phyloP scores from a whole-genome alignment of 2,329 filamentous ascomycete genomes.

The Ceratocystis variospora region DNA sequence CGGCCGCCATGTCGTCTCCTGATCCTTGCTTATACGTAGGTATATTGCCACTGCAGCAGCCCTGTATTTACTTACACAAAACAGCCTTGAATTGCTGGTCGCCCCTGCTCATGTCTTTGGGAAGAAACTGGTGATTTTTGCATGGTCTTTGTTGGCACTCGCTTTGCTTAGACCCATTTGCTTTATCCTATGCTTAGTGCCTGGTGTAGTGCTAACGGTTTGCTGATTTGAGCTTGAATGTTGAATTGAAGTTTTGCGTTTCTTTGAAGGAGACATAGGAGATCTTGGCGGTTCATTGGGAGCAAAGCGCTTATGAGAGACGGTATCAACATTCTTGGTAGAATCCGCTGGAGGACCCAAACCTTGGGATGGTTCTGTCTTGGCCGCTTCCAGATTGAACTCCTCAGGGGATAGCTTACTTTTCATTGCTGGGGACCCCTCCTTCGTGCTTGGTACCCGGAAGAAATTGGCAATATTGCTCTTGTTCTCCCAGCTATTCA shows the following conservation, averaged over 20 bases:
- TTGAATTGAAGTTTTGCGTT: neutral
- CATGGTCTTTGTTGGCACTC: neutral
- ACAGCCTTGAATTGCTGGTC: neutral
- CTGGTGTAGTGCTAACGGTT: neutral
- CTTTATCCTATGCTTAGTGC: neutral
- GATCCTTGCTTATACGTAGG: neutral
- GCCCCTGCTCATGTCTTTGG: neutral
- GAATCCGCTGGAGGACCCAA: neutral
- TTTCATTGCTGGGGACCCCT: neutral
- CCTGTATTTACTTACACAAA: neutral
- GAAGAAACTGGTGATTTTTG: constrained; percentile 17
- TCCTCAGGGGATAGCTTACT: neutral
- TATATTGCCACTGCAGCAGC: neutral
- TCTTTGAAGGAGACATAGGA: neutral
- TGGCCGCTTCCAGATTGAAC: constrained; percentile 20
- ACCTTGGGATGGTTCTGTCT: constrained; percentile 2
- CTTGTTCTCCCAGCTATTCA: constrained; percentile 79
- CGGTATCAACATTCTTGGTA: neutral
- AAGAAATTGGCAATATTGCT: constrained; percentile 93
- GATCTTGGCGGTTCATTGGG: neutral
- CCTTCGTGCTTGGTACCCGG: constrained; percentile 37
- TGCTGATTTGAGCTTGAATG: neutral
- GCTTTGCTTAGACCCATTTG: neutral
- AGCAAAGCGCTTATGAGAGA: neutral
- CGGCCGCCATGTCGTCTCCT: neutral